These are phyloP conservation scores for Prunus kanzakura DNA, from an alignment of 306 rosid species.

Conservation along the genomic window DNA sequence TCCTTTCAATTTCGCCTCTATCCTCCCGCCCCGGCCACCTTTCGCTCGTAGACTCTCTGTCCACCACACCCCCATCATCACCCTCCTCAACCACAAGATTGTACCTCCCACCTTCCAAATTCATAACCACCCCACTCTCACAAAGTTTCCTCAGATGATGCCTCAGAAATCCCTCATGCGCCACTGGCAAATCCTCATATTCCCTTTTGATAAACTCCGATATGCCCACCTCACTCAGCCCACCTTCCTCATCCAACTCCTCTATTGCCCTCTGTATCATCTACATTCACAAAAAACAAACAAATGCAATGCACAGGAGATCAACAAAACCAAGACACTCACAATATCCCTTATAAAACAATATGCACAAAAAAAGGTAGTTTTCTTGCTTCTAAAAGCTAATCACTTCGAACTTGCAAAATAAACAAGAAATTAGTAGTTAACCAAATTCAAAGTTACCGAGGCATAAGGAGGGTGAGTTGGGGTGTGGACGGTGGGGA, in stretches of 20 bases:
- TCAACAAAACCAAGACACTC: not conserved
- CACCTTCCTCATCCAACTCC: conserved; percentile 27
- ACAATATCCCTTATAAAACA: too few relatives aligned
- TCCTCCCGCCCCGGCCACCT: not conserved
- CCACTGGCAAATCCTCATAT: conserved; percentile 27
- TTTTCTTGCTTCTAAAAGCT: not conserved
- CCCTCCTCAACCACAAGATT: conserved; percentile 3
- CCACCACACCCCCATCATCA: conserved; percentile 11
- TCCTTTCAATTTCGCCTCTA: conserved; percentile 1
- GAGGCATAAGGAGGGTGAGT: conserved; percentile 31
- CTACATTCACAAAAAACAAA: conserved; percentile 7
- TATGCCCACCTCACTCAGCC: conserved; percentile 24
- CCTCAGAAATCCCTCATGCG: conserved; percentile 23
- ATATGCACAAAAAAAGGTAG: too few relatives aligned
- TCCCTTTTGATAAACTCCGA: conserved; percentile 27
- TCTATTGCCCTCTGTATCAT: conserved; percentile 38
- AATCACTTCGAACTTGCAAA: not conserved
- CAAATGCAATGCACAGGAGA: not conserved
- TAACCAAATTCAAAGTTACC: conserved; percentile 15
- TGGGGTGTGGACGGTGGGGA: conserved; percentile 23
- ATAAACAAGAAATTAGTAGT: not conserved
- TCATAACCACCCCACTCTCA: conserved; percentile 30
- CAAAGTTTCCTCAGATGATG: conserved; percentile 37
- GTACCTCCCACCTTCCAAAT: conserved; percentile 22
- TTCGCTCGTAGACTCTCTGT: conserved; percentile 4